Percentiles rank a stretch among this genome's conserved stretches.
These are phyloP conservation scores for Umbilicus rupestris DNA, from an alignment of 164 flowering plant genomes.

Conservation along the genomic window DNA sequence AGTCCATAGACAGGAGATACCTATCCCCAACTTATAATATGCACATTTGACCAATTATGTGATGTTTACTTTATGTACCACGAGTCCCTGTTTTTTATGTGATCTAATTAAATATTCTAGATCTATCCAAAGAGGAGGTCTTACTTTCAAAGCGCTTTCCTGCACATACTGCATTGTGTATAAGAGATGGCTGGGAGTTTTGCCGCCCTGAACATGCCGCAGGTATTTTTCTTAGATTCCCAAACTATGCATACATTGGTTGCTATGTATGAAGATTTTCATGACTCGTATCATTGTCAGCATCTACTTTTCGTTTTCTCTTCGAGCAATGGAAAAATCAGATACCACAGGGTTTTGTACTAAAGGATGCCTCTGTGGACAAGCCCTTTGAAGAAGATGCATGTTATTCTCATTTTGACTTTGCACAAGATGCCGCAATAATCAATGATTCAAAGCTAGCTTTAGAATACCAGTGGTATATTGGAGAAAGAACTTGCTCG, in stretches of 20 bases:
- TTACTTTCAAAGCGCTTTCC: conserved; percentile 81
- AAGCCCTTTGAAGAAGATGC: conserved; percentile 86
- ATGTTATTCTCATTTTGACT: conserved; percentile 72
- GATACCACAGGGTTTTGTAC: conserved; percentile 64
- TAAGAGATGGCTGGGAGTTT: conserved; percentile 93
- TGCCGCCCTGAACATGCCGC: conserved; percentile 77
- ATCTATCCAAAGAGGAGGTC: conserved; percentile 69
- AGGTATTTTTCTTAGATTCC: conserved; percentile 28
- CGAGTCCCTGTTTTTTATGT: not conserved
- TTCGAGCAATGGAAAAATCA: conserved; percentile 75
- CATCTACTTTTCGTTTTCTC: conserved; percentile 71
- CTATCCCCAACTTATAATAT: not conserved
- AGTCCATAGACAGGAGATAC: not conserved
- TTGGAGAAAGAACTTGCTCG: conserved; percentile 65
- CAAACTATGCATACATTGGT: not conserved
- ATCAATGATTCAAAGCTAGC: conserved; percentile 39
- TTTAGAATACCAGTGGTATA: conserved; percentile 77
- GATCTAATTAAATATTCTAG: conserved; percentile 24
- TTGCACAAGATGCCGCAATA: conserved; percentile 41
- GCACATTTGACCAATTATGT: not conserved
- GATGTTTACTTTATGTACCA: not conserved
- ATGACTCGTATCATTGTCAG: conserved; percentile 27
- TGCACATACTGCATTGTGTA: conserved; percentile 75
- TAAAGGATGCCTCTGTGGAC: conserved; percentile 75
- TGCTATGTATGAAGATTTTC: not conserved